Evolutionary conservation across 257 asterid genomes (phyloP).

Genomic region (Forsythia viridissima): DNA sequence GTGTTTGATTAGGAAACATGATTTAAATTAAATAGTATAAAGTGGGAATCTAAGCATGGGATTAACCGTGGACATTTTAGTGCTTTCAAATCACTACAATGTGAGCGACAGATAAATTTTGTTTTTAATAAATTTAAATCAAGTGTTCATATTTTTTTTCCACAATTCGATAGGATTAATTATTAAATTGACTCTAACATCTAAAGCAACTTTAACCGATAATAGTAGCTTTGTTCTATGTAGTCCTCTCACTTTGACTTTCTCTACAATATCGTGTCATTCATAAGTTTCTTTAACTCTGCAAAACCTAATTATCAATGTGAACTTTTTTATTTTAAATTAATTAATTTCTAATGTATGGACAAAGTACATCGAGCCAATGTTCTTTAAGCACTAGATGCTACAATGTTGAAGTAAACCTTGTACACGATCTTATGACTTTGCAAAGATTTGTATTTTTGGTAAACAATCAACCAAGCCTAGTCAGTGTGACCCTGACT

Average conservation of each 20-base stretch:
- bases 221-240: too few species aligned
- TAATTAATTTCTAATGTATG: neutral
- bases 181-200: too few species aligned
- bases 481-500: too few species aligned
- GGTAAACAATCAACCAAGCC: too few species aligned
- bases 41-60: constrained; percentile 33
- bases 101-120: neutral
- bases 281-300: neutral
- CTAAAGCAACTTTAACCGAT: too few species aligned
- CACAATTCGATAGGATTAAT: too few species aligned
- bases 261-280: neutral
- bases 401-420: neutral
- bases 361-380: neutral
- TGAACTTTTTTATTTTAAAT: neutral
- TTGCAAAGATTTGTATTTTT: too few species aligned
- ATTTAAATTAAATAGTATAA: constrained; percentile 14
- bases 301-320: neutral
- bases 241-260: too few species aligned
- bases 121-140: neutral
- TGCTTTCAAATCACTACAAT: constrained; percentile 30
- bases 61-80: constrained; percentile 23
- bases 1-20: constrained; percentile 44
- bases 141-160: too few species aligned
- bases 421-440: neutral
- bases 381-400: neutral